These are phyloP conservation scores for Rhizophora apiculata DNA, from an alignment of 345 rosid species.

Conservation along the genomic window DNA sequence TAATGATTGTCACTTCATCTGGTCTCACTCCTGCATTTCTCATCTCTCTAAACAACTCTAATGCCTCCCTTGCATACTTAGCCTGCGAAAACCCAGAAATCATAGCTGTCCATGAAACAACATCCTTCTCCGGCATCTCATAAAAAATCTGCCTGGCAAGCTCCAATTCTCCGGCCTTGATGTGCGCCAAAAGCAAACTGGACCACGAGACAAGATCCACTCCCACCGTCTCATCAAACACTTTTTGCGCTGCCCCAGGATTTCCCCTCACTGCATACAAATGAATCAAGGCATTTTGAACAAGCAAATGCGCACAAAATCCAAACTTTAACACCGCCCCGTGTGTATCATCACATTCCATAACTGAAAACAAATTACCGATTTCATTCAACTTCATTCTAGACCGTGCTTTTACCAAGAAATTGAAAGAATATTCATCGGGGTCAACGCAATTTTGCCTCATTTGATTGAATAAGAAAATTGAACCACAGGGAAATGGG, in stretches of 20 bases:
- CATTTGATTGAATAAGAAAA: slow-evolving; percentile 23
- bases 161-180: slow-evolving; percentile 24
- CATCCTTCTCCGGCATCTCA: slow-evolving; percentile 29
- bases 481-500: slow-evolving; percentile 12
- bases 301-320: slow-evolving; percentile 23
- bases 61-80: slow-evolving; percentile 18
- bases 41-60: slow-evolving; percentile 23
- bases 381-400: slow-evolving; percentile 10
- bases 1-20: slow-evolving; percentile 27
- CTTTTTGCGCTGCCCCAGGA: slow-evolving; percentile 14
- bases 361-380: background rate
- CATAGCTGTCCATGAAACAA: slow-evolving; percentile 34
- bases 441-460: slow-evolving; percentile 23
- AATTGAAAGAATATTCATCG: slow-evolving; percentile 29
- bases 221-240: slow-evolving; percentile 21
- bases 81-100: slow-evolving; percentile 24
- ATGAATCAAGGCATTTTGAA: slow-evolving; percentile 36
- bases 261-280: slow-evolving; percentile 22
- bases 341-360: slow-evolving; percentile 26
- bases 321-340: slow-evolving; percentile 30
- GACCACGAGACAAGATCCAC: slow-evolving; percentile 33
- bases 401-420: slow-evolving; percentile 29
- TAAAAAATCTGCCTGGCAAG: slow-evolving; percentile 26
- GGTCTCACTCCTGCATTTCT: slow-evolving; percentile 17
- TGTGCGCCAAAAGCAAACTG: slow-evolving; percentile 23